phyloP scores from a whole-genome alignment of 192 early-diverging fungal genomes.

The Geranomyces michiganensis region DNA sequence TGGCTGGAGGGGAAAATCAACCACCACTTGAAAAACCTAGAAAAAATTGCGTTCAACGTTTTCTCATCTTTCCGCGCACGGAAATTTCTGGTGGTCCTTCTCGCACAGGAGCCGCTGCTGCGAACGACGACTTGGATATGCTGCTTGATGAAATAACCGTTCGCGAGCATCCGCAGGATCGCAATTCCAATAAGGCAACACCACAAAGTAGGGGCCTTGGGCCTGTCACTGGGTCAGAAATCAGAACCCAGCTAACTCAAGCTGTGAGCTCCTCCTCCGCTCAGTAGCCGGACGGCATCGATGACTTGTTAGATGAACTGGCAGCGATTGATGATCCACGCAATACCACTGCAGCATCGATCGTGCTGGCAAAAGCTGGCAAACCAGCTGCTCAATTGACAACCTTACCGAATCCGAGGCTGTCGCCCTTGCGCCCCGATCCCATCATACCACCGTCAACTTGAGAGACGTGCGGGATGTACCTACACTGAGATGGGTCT shows the following conservation, averaged over 20 bases:
- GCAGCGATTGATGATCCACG: neutral
- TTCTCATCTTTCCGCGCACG: too few species aligned
- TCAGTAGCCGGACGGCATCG: constrained; percentile 20
- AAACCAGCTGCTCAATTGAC: too few species aligned
- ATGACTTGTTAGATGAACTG: constrained; percentile 19
- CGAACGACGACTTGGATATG: neutral
- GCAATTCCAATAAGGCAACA: neutral
- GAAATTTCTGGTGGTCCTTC: too few species aligned
- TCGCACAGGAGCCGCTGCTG: neutral
- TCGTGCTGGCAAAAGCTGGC: too few species aligned
- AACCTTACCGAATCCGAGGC: neutral
- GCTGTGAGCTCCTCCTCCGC: neutral
- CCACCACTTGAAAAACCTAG: too few species aligned
- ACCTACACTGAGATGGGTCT: constrained; percentile 30
- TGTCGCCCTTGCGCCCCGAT: constrained; percentile 8
- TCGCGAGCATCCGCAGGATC: neutral
- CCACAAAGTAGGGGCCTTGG: neutral
- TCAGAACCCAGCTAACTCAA: neutral
- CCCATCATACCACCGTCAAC: constrained; percentile 10
- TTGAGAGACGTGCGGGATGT: constrained; percentile 6
- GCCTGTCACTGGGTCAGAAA: neutral
- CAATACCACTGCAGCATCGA: too few species aligned
- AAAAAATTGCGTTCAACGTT: too few species aligned
- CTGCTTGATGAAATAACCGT: constrained; percentile 5
- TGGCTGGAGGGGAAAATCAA: too few species aligned